phyloP scores from a whole-genome alignment of 805 yeast species.

The Priceomyces melissophilus region DNA sequence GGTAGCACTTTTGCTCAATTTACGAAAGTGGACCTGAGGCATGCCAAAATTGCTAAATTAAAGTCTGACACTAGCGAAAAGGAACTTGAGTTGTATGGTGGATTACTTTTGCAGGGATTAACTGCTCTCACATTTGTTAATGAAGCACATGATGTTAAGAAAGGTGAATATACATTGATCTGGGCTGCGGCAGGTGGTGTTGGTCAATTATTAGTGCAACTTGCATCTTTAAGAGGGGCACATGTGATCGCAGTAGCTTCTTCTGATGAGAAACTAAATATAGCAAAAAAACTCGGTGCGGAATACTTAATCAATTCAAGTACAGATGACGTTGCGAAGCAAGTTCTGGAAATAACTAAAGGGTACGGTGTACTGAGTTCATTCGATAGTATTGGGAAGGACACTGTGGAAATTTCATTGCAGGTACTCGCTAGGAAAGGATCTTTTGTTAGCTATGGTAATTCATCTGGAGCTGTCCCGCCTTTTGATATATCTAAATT shows the following conservation, averaged over 20 bases:
- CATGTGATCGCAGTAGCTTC: conserved; percentile 85
- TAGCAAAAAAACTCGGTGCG: conserved; percentile 75
- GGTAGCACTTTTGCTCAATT: conserved; percentile 67
- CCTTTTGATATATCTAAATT: conserved; percentile 55
- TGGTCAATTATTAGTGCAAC: conserved; percentile 68
- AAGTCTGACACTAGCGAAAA: conserved; percentile 48
- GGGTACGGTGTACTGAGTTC: conserved; percentile 68
- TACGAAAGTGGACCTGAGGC: conserved; percentile 43
- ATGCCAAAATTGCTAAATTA: conserved; percentile 43
- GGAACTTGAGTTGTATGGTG: conserved; percentile 54
- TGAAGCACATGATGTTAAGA: conserved; percentile 63
- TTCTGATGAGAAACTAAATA: conserved; percentile 61
- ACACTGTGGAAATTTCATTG: conserved; percentile 64
- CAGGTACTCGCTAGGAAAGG: conserved; percentile 67
- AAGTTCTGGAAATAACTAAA: conserved; percentile 56
- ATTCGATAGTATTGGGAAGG: conserved; percentile 77
- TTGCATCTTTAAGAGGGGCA: conserved; percentile 63
- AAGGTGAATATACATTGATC: conserved; percentile 69
- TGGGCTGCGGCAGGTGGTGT: conserved; percentile 98
- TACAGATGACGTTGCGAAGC: conserved; percentile 53
- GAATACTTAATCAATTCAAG: conserved; percentile 58
- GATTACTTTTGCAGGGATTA: conserved; percentile 64
- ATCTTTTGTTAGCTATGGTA: conserved; percentile 73
- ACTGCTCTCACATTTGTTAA: conserved; percentile 72
- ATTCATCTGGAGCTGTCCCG: conserved; percentile 80